Base-by-base conservation (phyloP, 176 grass and related monocot genomes). In the Dendrocalamus sinicus region DNA sequence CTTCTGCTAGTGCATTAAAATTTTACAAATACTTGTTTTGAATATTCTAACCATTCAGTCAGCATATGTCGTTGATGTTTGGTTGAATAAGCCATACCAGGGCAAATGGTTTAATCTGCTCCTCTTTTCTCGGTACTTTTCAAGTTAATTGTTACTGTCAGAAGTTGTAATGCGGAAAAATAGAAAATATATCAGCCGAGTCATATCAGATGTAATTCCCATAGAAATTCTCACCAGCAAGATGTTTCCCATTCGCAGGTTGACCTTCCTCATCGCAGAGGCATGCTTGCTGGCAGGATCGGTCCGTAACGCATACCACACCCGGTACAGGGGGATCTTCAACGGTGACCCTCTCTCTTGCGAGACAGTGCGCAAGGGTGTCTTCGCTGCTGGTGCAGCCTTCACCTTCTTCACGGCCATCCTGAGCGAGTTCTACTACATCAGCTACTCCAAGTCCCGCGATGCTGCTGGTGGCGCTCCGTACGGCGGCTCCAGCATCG, bases 341-440 rank as follows among this genome's bases (percentile, higher is more conserved):
- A 68, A 63, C 1, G 89, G 87, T 0, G 57, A 91, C 0, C 10
- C 84, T 0, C 84, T 92, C 41, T 92, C 96, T 9, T 98, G 96
- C n/a, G 89, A 95, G 83, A 95, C 88, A 1, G 51, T 98, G 77
- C 91, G 96, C 75, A 98, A 95, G 71, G 96, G 96, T 2, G 90
- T 98, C 37, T 98, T 98, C 4, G 93, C 88, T 3, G 88, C 96
- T 9, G 96, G 96, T 32, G 93, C 93, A 3, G 96, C 93, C 71
- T 98, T 98, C 66, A 89, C 92, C 57, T 88, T 98, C 74, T 93
- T 98, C 81, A 94, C 96, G 0, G 93, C 93, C 28, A 92, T 95
- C 76, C 90, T 98, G 32, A 93, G 93, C 0, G 93, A 95, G 59
- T 83, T 95, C 75, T 98, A 95, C 68, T 98, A 95, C 86, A 59